Conservation (phyloP, 1,139 yeast species). For the Saccharomyces hybrid region DNA sequence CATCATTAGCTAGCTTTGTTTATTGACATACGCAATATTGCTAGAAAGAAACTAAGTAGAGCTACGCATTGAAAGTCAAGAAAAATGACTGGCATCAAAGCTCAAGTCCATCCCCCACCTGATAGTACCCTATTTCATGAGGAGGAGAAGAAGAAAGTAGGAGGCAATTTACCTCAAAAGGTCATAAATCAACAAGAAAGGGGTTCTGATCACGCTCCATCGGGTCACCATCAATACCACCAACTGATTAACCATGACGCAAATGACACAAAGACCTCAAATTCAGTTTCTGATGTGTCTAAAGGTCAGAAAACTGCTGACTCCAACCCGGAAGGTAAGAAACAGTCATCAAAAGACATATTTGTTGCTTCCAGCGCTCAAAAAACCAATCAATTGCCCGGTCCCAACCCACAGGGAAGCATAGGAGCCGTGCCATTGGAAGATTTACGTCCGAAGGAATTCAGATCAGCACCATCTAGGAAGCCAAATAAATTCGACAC, state of each 20-base stretch:
- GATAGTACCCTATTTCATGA: conserved; percentile 1
- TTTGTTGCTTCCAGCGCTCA: conserved; percentile 23
- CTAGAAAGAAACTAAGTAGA: background rate
- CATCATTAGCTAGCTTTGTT: background rate
- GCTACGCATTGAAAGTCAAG: background rate
- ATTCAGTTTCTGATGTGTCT: background rate
- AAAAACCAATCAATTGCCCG: conserved; percentile 17
- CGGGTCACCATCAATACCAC: conserved; percentile 1
- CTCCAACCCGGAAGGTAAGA: background rate
- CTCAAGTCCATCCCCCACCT: conserved; percentile 1
- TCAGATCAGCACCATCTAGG: conserved; percentile 19
- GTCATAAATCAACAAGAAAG: conserved; percentile 7
- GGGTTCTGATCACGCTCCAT: conserved; percentile 8
- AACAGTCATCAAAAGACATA: conserved; percentile 8
- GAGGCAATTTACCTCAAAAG: conserved; percentile 8
- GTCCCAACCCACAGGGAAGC: conserved; percentile 23
- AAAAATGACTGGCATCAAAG: background rate
- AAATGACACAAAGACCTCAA: background rate
- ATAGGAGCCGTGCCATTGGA: conserved; percentile 27
- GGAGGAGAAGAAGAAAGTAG: conserved; percentile 6
- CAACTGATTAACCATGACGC: background rate
- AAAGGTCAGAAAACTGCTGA: background rate
- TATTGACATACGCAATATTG: background rate
- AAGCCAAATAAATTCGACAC: conserved; percentile 24
- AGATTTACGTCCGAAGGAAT: conserved; percentile 21